phyloP scores from a whole-genome alignment of 2,329 filamentous ascomycete species.

The Keithomyces neogunnii region DNA sequence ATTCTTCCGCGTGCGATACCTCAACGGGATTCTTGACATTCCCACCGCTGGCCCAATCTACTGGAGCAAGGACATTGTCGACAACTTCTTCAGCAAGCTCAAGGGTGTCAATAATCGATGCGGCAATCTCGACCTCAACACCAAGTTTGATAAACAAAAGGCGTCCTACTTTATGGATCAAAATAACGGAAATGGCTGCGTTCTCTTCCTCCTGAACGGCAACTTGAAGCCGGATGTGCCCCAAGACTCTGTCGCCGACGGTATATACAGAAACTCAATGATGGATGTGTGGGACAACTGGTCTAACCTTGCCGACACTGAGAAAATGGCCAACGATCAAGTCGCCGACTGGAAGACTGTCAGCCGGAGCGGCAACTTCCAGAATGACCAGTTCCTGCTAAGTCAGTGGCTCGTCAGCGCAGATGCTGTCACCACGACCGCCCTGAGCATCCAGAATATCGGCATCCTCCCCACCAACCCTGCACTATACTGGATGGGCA shows the following conservation, averaged over 20 bases:
- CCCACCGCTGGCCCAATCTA: conserved; percentile 18
- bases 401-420: conserved; percentile 24
- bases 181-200: conserved; percentile 24
- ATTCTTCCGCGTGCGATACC: conserved; percentile 36
- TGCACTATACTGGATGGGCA: conserved; percentile 24
- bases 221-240: conserved; percentile 13
- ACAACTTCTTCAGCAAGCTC: conserved; percentile 33
- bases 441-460: conserved; percentile 17
- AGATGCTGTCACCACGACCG: conserved; percentile 16
- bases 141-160: conserved; percentile 17
- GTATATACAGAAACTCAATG: conserved; percentile 19
- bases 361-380: conserved; percentile 9
- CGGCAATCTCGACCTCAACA: conserved; percentile 14
- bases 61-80: conserved; percentile 29
- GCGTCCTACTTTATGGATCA: conserved; percentile 21
- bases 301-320: conserved; percentile 19
- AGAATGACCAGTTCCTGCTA: conserved; percentile 19
- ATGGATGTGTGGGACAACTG: conserved; percentile 20
- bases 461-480: conserved; percentile 25
- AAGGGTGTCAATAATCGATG: conserved; percentile 32
- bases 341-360: conserved; percentile 15
- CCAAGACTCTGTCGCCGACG: conserved; percentile 16
- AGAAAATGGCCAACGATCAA: conserved; percentile 14
- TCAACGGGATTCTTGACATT: conserved; percentile 29
- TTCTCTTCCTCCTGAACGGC: conserved; percentile 21